Conservation (phyloP, 2,329 filamentous ascomycete genomes). For the Botrytis sinoallii region DNA sequence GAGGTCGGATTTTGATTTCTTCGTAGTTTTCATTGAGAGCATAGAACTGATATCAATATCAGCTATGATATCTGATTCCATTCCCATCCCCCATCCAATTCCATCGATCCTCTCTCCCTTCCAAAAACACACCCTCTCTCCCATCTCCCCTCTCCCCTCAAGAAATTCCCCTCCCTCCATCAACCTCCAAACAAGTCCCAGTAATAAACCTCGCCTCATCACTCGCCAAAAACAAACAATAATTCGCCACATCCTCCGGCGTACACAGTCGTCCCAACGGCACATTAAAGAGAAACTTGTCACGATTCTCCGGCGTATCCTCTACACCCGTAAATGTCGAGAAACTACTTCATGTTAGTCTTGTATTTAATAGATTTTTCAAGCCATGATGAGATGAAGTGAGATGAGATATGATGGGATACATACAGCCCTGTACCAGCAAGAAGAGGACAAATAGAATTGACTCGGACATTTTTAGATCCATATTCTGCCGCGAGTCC, state of each 20-base stretch:
- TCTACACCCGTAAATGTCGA: constrained; percentile 56
- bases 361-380: neutral
- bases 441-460: constrained; percentile 66
- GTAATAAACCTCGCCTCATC: constrained; percentile 71
- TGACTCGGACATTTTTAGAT: constrained; percentile 68
- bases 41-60: neutral
- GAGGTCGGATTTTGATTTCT: neutral
- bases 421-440: constrained; percentile 58
- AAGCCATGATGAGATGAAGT: constrained; percentile 21
- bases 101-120: too few species aligned
- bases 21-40: neutral
- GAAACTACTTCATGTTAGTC: constrained; percentile 27
- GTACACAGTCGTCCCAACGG: constrained; percentile 54
- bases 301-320: constrained; percentile 59
- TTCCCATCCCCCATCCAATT: neutral
- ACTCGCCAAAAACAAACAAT: constrained; percentile 66
- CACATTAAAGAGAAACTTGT: constrained; percentile 52
- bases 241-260: constrained; percentile 67
- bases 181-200: constrained; percentile 66
- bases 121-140: neutral
- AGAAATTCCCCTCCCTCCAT: constrained; percentile 48
- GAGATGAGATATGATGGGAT: neutral
- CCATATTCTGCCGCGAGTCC: constrained; percentile 72
- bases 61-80: neutral
- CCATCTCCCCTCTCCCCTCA: constrained; percentile 13